These are phyloP conservation scores for Pseudogymnoascus pannorum DNA, from an alignment of 2,329 filamentous ascomycete species.

Conservation along the genomic window DNA sequence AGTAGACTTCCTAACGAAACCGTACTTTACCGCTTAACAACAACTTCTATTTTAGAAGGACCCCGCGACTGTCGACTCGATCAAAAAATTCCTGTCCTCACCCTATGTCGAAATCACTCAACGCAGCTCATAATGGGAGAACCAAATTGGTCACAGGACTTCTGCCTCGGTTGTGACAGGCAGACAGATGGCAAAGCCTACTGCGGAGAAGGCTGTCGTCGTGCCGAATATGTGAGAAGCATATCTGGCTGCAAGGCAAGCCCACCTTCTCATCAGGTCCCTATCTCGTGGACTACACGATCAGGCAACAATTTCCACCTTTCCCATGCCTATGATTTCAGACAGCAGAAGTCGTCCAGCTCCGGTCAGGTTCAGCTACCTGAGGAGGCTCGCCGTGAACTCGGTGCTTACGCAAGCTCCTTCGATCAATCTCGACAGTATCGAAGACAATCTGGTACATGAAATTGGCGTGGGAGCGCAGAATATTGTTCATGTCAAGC, in stretches of 20 bases:
- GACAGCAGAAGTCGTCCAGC: conserved; percentile 36
- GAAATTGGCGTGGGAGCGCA: no score
- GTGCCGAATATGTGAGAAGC: conserved; percentile 77
- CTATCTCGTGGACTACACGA: conserved; percentile 38
- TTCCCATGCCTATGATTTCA: conserved; percentile 68
- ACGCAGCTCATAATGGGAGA: conserved; percentile 12
- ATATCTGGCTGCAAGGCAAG: conserved; percentile 51
- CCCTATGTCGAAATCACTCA: neutral
- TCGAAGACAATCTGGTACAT: conserved; percentile 23
- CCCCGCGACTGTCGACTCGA: neutral
- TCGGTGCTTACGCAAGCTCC: conserved; percentile 77
- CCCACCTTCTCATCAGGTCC: conserved; percentile 41
- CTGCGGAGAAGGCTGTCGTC: conserved; percentile 85
- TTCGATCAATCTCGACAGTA: conserved; percentile 60
- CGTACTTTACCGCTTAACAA: no score
- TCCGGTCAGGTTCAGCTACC: conserved; percentile 55
- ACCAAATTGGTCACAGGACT: conserved; percentile 71
- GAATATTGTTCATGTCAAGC: no score
- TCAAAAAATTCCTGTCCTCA: neutral
- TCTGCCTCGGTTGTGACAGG: conserved; percentile 89
- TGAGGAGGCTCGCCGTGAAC: conserved; percentile 68
- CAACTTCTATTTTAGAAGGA: neutral
- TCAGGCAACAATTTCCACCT: conserved; percentile 52
- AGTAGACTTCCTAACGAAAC: no score
- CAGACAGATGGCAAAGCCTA: conserved; percentile 76